Evolutionary conservation across 305 asterid species (phyloP), one percentile per base, ranked within the genome.

Genomic region (Fraxinus platypoda): DNA sequence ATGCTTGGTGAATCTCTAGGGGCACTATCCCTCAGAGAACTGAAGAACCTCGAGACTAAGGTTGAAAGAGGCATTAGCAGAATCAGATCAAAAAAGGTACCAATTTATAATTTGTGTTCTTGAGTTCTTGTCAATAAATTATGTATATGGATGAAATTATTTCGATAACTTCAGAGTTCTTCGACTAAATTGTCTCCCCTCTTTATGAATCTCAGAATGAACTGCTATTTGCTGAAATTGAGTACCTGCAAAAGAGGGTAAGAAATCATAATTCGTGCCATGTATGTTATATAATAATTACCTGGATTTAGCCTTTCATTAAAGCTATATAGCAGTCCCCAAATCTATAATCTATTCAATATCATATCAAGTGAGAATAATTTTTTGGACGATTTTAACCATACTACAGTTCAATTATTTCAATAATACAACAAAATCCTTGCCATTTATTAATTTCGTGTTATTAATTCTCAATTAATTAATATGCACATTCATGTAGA

Each of bases 221-320:
- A 88, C 81, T 94, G 90, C 86, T 94, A 75, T 88, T 88, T 84
- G 94, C 98, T 23, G 98, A 93, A 86, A 92, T 94, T 77, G 97
- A 94, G 54, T 90, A 87, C 89, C 90, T 94, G 97, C 97, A 93
- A 77, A 94, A 94, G 83, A 92, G 97, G 97, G 98, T 94, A 88
- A 87, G 91, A 33, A 81, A 74, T 78, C 21, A 34, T 49, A 33
- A 21, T 49, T 11, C 75, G 8, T 59, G 5, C 28, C 4, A 8
- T 66, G 19, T 66, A 66, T 66, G 74, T 66, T 26, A 66, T 19
- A 19, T 7, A n/a, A 64, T 1, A 26, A 26, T 28, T 25, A 15
- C 21, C 37, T 66, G n/a, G 9, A 26, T 66, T 66, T 12, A 66
- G 19, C 35, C 35, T 66, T 66, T 66, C n/a, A 59, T 8, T 59